Evolutionary conservation across 1,284 basidiomycete genomes (phyloP).

Genomic region (Moesziomyces parantarcticus): DNA sequence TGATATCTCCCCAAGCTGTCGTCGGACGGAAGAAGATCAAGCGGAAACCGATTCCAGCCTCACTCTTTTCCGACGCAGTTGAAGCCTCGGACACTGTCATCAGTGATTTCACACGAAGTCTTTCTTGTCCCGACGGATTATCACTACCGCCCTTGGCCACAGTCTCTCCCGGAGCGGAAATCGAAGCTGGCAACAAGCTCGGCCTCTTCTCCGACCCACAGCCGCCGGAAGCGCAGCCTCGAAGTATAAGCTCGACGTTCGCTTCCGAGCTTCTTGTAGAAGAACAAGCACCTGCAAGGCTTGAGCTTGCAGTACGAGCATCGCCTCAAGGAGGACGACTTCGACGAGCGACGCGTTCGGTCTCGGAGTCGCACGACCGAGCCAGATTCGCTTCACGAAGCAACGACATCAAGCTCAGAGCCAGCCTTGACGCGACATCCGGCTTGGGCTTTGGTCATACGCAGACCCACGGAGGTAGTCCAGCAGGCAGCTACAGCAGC

Average conservation of each 20-base stretch:
- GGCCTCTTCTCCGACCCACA: conserved; percentile 5
- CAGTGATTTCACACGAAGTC: not conserved
- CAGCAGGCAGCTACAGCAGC: not conserved
- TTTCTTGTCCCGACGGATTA: not conserved
- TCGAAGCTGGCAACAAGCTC: conserved; percentile 4
- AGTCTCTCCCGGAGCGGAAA: not conserved
- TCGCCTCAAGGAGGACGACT: not conserved
- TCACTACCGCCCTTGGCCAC: not conserved
- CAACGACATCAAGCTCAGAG: not conserved
- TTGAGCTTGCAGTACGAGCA: not conserved
- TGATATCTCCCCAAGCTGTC: not conserved
- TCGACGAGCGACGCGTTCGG: conserved; percentile 18
- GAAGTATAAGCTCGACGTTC: not conserved
- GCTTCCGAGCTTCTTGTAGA: not conserved
- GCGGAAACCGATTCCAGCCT: conserved; percentile 26
- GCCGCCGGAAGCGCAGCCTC: not conserved
- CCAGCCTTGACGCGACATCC: not conserved
- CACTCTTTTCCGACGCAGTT: conserved; percentile 5
- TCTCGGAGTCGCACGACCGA: conserved; percentile 13
- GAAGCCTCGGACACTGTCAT: not conserved
- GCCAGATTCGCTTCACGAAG: not conserved
- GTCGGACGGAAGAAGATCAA: conserved; percentile 5
- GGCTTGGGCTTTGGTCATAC: not conserved
- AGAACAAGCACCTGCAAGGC: not conserved
- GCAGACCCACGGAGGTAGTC: no score